These are phyloP conservation scores for Pythium brassicae DNA, from an alignment of 352 stramenopile genomes.

Conservation along the genomic window DNA sequence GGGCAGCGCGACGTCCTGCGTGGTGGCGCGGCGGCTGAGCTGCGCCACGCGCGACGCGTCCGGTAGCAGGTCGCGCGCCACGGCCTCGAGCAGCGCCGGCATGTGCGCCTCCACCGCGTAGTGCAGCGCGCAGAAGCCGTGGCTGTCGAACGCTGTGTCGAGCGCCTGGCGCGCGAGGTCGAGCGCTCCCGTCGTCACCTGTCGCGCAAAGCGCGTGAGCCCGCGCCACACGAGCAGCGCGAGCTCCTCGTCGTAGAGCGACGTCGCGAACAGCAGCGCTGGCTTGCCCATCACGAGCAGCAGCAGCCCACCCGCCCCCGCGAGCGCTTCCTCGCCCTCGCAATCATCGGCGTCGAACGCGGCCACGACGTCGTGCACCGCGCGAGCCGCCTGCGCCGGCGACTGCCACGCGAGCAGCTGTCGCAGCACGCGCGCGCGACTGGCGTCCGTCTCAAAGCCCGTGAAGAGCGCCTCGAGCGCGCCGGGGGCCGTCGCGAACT, in stretches of 20 bases:
- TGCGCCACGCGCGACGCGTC: background rate
- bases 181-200: constrained; percentile 15
- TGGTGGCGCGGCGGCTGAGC: constrained; percentile 25
- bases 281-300: constrained; percentile 75
- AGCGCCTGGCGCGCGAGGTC: constrained; percentile 58
- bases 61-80: constrained; percentile 17
- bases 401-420: constrained; percentile 53
- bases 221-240: constrained; percentile 57
- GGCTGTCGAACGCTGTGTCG: constrained; percentile 63
- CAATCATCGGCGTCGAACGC: constrained; percentile 20
- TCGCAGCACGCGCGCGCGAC: constrained; percentile 21
- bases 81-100: constrained; percentile 40
- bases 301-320: constrained; percentile 17
- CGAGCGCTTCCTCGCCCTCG: background rate
- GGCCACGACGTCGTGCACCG: constrained; percentile 28
- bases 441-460: constrained; percentile 16
- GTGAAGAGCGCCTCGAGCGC: constrained; percentile 52
- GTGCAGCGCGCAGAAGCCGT: constrained; percentile 67
- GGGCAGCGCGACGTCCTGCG: constrained; percentile 65
- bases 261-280: constrained; percentile 70
- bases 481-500: constrained; percentile 42
- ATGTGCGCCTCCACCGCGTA: constrained; percentile 79
- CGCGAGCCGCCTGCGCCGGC: constrained; percentile 13
- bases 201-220: constrained; percentile 31
- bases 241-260: constrained; percentile 84